Percentiles rank a stretch among this genome's conserved stretches.
phyloP scores from a whole-genome alignment of 768 basidiomycete genomes.

The Kwoniella dejecticola region DNA sequence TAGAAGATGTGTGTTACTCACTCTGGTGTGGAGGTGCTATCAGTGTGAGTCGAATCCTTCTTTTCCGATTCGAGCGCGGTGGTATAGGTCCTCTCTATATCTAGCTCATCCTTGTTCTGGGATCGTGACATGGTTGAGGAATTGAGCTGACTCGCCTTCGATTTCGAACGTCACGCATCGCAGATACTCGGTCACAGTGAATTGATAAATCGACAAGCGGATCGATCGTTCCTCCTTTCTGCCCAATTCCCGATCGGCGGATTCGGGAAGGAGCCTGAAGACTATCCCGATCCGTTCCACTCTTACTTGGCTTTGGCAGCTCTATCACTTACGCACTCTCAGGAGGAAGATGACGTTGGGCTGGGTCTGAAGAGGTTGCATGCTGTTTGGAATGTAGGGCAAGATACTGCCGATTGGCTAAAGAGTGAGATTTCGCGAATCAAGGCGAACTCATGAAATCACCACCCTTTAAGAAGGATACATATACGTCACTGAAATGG shows the following conservation, averaged over 20 bases:
- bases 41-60: slow-evolving; percentile 60
- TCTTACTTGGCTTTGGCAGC: slow-evolving; percentile 88
- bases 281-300: slow-evolving; percentile 91
- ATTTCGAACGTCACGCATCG: no score
- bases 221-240: slow-evolving; percentile 66
- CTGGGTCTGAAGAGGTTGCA: slow-evolving; percentile 69
- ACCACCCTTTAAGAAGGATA: no score
- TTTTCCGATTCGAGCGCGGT: no score
- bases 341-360: neutral
- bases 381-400: slow-evolving; percentile 70
- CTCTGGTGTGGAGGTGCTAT: slow-evolving; percentile 91
- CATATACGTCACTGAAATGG: no score
- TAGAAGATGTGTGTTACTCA: slow-evolving; percentile 89
- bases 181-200: slow-evolving; percentile 71
- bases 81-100: neutral
- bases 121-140: no score
- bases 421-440: slow-evolving; percentile 63
- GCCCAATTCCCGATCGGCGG: slow-evolving; percentile 92
- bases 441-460: neutral
- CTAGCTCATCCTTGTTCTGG: neutral
- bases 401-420: slow-evolving; percentile 70
- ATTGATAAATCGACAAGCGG: slow-evolving; percentile 63
- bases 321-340: slow-evolving; percentile 62
- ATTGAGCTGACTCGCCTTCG: no score
- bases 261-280: slow-evolving; percentile 78